Base-by-base conservation (phyloP, 176 grass and related monocot genomes). In the Rhipidocladum racemiflorum region DNA sequence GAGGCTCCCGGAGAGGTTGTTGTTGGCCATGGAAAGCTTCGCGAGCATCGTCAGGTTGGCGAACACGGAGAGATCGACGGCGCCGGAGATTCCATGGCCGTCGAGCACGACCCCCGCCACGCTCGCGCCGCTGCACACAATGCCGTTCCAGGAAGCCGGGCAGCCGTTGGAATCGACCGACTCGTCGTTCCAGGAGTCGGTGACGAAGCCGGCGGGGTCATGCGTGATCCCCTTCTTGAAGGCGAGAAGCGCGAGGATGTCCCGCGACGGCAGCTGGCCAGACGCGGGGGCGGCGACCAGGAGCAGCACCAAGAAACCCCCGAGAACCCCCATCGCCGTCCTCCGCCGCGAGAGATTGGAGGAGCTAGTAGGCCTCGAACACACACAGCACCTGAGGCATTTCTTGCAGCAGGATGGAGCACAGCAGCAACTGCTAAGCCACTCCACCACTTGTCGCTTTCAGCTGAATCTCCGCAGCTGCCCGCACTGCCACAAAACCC, bases 211-310 rank as follows among this genome's bases (percentile, higher is more conserved):
- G 0, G 87, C 65, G 0, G 96, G 96, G 77, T 99, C 96, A 35
- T 88, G 93, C 0, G 91, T 89, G 81, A 99, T 93, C 30, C 96
- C 89, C 83, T 99, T 99, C 93, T 99, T 99, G 89, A 99, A 99
- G 1, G 87, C 91, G 2, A 99, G 96, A 4, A 99, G 93, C 3
- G 91, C 96, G 0, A 99, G 90, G 56, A 95, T 93, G 56, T 94
- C 96, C 70, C 91, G 85, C 1, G 96, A 99, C 7, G 96, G 96
- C 61, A 99, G 89, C 77, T 99, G 96, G 10, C 66, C 93, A 18
- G 87, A 77, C 5, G 80, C 92, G 70, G 89, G 91, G 84, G 74
- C 50, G 0, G 21, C 78, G 53, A 90, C 63, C 25, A 91, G 48
- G 42, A 95, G 76, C 68, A 99, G 32, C n/a, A 93, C 8, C 28